Evolutionary conservation across 2,329 filamentous ascomycete genomes (phyloP).

Genomic region (Pestalotiopsis sp.): DNA sequence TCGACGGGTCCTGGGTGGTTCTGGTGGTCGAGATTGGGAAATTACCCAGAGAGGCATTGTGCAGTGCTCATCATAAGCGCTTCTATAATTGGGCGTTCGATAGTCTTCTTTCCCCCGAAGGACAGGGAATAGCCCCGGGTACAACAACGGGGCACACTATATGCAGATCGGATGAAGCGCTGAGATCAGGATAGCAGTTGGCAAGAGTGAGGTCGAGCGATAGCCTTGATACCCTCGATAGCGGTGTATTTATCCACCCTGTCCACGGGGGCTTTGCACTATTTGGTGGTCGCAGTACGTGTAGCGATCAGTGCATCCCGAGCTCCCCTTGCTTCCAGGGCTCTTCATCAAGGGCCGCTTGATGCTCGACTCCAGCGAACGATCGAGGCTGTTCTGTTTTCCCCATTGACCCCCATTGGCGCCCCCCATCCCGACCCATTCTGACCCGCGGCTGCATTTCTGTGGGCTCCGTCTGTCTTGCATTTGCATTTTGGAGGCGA

Average conservation of each 20-base stretch:
- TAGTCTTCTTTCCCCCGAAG: neutral
- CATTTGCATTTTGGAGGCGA: neutral
- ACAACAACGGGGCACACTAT: neutral
- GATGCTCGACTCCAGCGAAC: neutral
- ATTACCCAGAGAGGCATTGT: neutral
- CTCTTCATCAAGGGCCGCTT: neutral
- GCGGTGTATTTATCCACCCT: no score
- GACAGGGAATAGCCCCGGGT: neutral
- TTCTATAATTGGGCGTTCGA: neutral
- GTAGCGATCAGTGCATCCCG: neutral
- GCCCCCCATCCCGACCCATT: neutral
- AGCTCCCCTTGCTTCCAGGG: neutral
- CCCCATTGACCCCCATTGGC: neutral
- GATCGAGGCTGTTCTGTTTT: constrained; percentile 9
- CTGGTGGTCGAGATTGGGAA: neutral
- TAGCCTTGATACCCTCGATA: no score
- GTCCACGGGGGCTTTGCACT: no score
- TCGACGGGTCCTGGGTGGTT: neutral
- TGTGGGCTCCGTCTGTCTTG: neutral
- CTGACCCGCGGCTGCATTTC: neutral
- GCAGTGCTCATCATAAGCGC: neutral
- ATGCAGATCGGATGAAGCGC: neutral
- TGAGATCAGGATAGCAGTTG: neutral
- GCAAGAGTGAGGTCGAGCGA: neutral
- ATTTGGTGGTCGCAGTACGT: neutral